Evolutionary conservation across 495 filamentous ascomycete species (phyloP), one percentile per base, ranked within the genome.

Genomic region (Podospora pseudocomata): DNA sequence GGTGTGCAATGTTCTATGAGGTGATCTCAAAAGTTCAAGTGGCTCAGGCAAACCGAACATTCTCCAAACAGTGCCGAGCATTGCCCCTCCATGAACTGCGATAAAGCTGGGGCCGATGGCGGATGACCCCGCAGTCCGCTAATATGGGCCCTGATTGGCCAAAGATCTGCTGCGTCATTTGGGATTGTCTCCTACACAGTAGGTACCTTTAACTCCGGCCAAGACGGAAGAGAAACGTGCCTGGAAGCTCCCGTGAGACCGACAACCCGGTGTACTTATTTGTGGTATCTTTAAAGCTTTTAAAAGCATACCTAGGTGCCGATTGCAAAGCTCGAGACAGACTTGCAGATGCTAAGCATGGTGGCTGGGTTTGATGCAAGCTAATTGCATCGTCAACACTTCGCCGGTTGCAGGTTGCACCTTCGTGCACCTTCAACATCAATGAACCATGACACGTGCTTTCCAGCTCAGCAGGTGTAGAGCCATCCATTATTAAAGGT

Each of bases 51-150:
- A 49, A 49, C 15, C 39, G 39, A 49, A 49, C 39, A 49, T 49
- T 49, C 39, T 49, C 39, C 16, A 54, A 34, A 65, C 58, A 63
- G 60, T 60, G 57, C 59, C 53, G 49, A 28, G 49, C 49, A 2
- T 9, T 53, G 34, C 68, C 68, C 68, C 68, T 65, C 68, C 56
- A 65, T 67, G 44, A 13, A 5, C 39, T 32, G 39, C 9, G 39
- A 13, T 6, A 56, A 28, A 13, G 27, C 16, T 34, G 26, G n/a
- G 23, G 60, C 68, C 68, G 68, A 67, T 70, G 57, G 60, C 68
- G 65, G 68, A 67, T 64, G 57, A 67, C 64, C 68, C 68, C 68
- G 64, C 64, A 64, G 57, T 28, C 49, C 18, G 39, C 13, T 0
- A 19, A n/a, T 6, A 7, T 7, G 6, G 19, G 26, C 20, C 32